These are phyloP conservation scores for Phytopythium cucurbitacearum DNA, from an alignment of 352 stramenopile genomes.

Conservation along the genomic window DNA sequence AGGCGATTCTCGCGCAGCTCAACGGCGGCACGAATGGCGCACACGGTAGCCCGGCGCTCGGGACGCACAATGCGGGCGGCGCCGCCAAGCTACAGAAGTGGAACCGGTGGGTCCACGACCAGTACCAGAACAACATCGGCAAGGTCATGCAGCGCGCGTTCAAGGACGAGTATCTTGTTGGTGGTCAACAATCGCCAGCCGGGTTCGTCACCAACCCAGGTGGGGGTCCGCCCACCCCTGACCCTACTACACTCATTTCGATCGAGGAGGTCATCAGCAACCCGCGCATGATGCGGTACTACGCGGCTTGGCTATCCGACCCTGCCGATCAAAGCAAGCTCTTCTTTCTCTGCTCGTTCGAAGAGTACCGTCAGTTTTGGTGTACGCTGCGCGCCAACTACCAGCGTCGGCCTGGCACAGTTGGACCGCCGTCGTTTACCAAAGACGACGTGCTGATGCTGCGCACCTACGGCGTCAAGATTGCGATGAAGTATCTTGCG, in stretches of 20 bases:
- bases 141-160: slow-evolving; percentile 63
- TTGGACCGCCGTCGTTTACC: slow-evolving; percentile 40
- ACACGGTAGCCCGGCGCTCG: slow-evolving; percentile 14
- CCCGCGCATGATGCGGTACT: slow-evolving; percentile 78
- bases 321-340: slow-evolving; percentile 65
- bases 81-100: slow-evolving; percentile 82
- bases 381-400: slow-evolving; percentile 68
- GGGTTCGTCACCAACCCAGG: slow-evolving; percentile 18
- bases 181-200: too few relatives aligned
- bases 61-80: slow-evolving; percentile 22
- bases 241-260: slow-evolving; percentile 53
- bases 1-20: slow-evolving; percentile 57
- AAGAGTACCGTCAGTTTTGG: slow-evolving; percentile 74
- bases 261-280: slow-evolving; percentile 80
- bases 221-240: slow-evolving; percentile 13
- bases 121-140: slow-evolving; percentile 69
- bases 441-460: slow-evolving; percentile 84
- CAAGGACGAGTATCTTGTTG: slow-evolving; percentile 36
- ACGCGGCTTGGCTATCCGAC: slow-evolving; percentile 55
- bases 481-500: slow-evolving; percentile 80
- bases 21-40: slow-evolving; percentile 9
- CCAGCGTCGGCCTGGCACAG: slow-evolving; percentile 10
- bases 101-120: slow-evolving; percentile 75
- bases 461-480: slow-evolving; percentile 84
- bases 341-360: slow-evolving; percentile 78